Evolutionary conservation across 306 rosid species (phyloP).

Genomic region (Ceratonia siliqua): DNA sequence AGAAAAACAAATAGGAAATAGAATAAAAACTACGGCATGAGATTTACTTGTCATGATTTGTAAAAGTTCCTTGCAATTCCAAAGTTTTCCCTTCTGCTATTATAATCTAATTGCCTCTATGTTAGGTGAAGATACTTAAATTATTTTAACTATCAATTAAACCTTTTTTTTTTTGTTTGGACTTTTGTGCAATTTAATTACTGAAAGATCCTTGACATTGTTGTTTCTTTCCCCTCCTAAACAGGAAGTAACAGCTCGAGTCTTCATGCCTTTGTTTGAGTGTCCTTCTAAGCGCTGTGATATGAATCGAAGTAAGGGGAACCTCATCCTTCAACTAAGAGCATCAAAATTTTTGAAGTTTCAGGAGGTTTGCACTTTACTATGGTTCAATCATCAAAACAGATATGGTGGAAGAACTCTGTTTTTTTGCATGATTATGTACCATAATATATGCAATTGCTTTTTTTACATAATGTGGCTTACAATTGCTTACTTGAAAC

Average conservation of each 20-base stretch:
- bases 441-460: conserved; percentile 1
- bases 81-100: background rate
- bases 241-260: conserved; percentile 97
- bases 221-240: conserved; percentile 29
- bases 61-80: background rate
- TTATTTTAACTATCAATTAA: background rate
- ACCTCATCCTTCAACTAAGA: conserved; percentile 86
- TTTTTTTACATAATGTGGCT: conserved; percentile 18
- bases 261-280: conserved; percentile 89
- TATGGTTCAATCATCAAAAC: conserved; percentile 16
- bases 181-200: background rate
- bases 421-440: background rate
- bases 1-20: background rate
- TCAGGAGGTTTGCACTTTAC: conserved; percentile 72
- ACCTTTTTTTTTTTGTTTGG: background rate
- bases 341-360: conserved; percentile 97
- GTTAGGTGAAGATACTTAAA: background rate
- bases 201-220: conserved; percentile 16
- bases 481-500: conserved; percentile 12
- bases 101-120: conserved; percentile 2
- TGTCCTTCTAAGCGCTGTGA: conserved; percentile 88
- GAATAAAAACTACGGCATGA: background rate
- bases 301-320: conserved; percentile 70
- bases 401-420: conserved; percentile 2
- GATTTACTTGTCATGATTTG: background rate